Percentiles rank a stretch among this genome's conserved stretches.
Evolutionary conservation across 495 filamentous ascomycete genomes (phyloP).

Genomic region (Podospora didyma): DNA sequence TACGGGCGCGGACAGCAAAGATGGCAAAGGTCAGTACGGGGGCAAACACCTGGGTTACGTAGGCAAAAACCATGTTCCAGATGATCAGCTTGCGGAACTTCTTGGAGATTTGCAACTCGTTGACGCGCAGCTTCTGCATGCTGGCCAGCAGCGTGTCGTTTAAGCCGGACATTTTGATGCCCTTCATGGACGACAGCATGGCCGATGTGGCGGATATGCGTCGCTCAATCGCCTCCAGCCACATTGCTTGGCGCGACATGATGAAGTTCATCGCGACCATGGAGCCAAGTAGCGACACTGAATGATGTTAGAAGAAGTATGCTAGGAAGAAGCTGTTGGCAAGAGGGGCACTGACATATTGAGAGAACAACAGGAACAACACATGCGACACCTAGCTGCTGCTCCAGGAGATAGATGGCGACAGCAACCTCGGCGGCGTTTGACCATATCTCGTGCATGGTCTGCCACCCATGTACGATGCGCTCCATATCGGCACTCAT

Average conservation of each 20-base stretch:
- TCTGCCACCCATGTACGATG: slow-evolving; percentile 32
- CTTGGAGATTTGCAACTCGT: slow-evolving; percentile 56
- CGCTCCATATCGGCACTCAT: slow-evolving; percentile 53
- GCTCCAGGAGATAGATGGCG: slow-evolving; percentile 51
- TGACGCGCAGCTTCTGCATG: slow-evolving; percentile 52
- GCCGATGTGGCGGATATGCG: slow-evolving; percentile 49
- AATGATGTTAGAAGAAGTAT: background rate
- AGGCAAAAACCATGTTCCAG: slow-evolving; percentile 38
- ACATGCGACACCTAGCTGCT: slow-evolving; percentile 50
- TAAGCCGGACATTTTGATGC: slow-evolving; percentile 59
- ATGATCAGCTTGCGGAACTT: slow-evolving; percentile 48
- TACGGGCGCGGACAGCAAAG: slow-evolving; percentile 21
- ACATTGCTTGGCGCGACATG: slow-evolving; percentile 45
- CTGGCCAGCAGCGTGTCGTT: slow-evolving; percentile 36
- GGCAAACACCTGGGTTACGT: slow-evolving; percentile 48
- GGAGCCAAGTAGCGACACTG: slow-evolving; percentile 25
- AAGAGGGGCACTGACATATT: slow-evolving; percentile 31
- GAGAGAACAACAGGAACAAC: slow-evolving; percentile 52
- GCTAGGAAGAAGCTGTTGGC: too few species aligned
- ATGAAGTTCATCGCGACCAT: slow-evolving; percentile 40
- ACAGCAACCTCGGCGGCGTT: background rate
- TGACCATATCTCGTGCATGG: slow-evolving; percentile 39
- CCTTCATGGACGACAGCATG: slow-evolving; percentile 58
- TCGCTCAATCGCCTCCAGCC: slow-evolving; percentile 48
- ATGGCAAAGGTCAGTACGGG: slow-evolving; percentile 40